These are phyloP conservation scores for Pythium myriotylum DNA, from an alignment of 352 stramenopile species.

Conservation along the genomic window DNA sequence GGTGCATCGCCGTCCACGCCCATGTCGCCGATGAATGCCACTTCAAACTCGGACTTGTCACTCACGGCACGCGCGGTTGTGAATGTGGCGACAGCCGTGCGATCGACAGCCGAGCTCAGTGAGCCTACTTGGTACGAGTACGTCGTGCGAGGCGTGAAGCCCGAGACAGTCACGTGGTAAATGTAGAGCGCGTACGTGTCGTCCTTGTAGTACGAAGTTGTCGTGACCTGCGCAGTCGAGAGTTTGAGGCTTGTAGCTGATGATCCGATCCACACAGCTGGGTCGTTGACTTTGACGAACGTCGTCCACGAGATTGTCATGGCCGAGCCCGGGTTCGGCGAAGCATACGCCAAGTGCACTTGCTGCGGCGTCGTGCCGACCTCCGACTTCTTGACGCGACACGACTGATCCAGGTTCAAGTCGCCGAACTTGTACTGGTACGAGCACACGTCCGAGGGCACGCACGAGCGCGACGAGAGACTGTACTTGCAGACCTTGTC, in stretches of 20 bases:
- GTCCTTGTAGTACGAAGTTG: conserved; percentile 41
- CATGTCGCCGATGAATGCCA: conserved; percentile 60
- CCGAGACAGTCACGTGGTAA: conserved; percentile 44
- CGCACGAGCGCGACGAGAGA: conserved; percentile 4
- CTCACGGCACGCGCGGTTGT: conserved; percentile 36
- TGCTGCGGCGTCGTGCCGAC: conserved; percentile 34
- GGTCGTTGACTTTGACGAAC: conserved; percentile 28
- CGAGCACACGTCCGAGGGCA: conserved; percentile 8
- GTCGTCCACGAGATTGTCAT: conserved; percentile 57
- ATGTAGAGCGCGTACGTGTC: conserved; percentile 46
- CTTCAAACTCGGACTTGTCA: conserved; percentile 41
- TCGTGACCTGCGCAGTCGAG: conserved; percentile 17
- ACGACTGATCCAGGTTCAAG: conserved; percentile 19
- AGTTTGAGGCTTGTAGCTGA: conserved; percentile 22
- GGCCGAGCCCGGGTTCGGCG: conserved; percentile 31
- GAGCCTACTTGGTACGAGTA: conserved; percentile 44
- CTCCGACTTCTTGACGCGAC: conserved; percentile 15
- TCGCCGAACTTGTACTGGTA: conserved; percentile 26
- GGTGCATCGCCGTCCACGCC: conserved; percentile 45
- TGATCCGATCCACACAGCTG: conserved; percentile 41
- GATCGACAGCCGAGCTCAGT: background rate
- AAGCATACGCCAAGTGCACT: conserved; percentile 53
- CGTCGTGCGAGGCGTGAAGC: conserved; percentile 36
- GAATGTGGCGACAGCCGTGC: conserved; percentile 29
- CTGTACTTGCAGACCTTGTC: conserved; percentile 15